Evolutionary conservation across 2,329 filamentous ascomycete genomes (phyloP).

Genomic region (Ascochyta lentis): DNA sequence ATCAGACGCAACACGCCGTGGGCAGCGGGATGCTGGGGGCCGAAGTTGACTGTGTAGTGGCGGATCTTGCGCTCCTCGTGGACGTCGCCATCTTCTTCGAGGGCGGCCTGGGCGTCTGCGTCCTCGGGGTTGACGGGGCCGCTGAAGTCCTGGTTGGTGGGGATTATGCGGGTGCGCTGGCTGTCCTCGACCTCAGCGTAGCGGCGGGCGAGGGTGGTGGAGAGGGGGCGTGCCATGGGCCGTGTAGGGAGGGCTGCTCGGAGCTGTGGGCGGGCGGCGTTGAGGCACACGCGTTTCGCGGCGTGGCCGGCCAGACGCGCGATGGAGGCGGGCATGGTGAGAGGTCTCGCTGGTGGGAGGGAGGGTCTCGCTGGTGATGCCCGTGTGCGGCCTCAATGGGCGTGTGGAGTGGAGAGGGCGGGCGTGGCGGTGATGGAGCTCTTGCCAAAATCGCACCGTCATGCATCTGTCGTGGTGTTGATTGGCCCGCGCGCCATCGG

Average conservation of each 20-base stretch:
- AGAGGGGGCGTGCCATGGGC: slow-evolving; percentile 67
- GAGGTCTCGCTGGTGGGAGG: slow-evolving; percentile 41
- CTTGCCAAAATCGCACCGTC: slow-evolving; percentile 37
- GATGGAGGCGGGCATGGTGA: slow-evolving; percentile 72
- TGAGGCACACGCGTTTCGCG: slow-evolving; percentile 70
- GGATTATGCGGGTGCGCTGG: slow-evolving; percentile 66
- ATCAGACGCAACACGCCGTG: slow-evolving; percentile 98
- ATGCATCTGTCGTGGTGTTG: slow-evolving; percentile 23
- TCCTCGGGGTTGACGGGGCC: slow-evolving; percentile 55
- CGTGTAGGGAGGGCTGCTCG: slow-evolving; percentile 48
- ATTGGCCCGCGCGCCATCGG: slow-evolving; percentile 34
- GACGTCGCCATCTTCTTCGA: slow-evolving; percentile 52
- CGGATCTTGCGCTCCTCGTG: slow-evolving; percentile 79
- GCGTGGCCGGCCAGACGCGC: slow-evolving; percentile 75
- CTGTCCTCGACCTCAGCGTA: slow-evolving; percentile 63
- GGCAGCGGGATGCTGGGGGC: slow-evolving; percentile 96
- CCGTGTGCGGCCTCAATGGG: slow-evolving; percentile 45
- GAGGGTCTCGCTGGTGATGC: slow-evolving; percentile 34
- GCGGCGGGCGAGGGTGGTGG: slow-evolving; percentile 67
- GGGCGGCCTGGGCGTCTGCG: slow-evolving; percentile 53
- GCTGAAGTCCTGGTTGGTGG: slow-evolving; percentile 69
- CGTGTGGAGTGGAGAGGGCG: slow-evolving; percentile 39
- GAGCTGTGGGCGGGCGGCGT: slow-evolving; percentile 57
- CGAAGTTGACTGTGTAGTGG: slow-evolving; percentile 99
- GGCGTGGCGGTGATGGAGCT: slow-evolving; percentile 39